Evolutionary conservation across 176 grass and related monocot genomes (phyloP), one percentile per base, ranked within the genome.

Genomic region (Zea luxurians): DNA sequence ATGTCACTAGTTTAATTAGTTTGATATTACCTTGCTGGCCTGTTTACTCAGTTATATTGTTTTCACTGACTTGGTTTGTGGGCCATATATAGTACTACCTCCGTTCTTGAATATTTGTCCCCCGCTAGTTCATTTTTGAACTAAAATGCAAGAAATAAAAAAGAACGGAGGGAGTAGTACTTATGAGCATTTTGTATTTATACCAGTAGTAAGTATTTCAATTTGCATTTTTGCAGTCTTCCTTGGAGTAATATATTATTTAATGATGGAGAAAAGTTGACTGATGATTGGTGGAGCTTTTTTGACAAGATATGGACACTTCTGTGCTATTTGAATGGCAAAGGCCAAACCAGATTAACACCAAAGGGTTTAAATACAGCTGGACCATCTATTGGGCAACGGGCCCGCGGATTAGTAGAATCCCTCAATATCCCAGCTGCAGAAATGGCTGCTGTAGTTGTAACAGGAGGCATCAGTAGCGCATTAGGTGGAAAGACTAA

Each of bases 401-500:
- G 95, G 71, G 95, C 95, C 63, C 95, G 91, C 63, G 95, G 91
- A 64, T 84, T 98, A 71, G 95, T 98, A 64, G 95, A 98, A 80
- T 98, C 95, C 10, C 77, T 98, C 66, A 98, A 98, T 86, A 94
- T 98, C 65, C 95, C 95, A 20, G 95, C 95, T 83, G 89, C 95
- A 53, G 95, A 98, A 89, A 93, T 94, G 91, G 95, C 95, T 85
- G 91, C 94, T 80, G 94, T 92, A 71, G 94, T 97, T 86, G 91
- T 97, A 70, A 87, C 94, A 58, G 94, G 94, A 84, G 94, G 94
- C 62, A 91, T 97, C 67, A 78, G 87, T 70, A 89, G 79, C 17
- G 80, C 91, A 48, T 89, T 97, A 64, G 84, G 91, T 79, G 91
- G 87, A 68, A 98, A 92, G 57, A 61, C 81, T 13, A 94, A 86